phyloP scores from a whole-genome alignment of 805 yeast genomes.

The Teunomyces lycoperdinae region DNA sequence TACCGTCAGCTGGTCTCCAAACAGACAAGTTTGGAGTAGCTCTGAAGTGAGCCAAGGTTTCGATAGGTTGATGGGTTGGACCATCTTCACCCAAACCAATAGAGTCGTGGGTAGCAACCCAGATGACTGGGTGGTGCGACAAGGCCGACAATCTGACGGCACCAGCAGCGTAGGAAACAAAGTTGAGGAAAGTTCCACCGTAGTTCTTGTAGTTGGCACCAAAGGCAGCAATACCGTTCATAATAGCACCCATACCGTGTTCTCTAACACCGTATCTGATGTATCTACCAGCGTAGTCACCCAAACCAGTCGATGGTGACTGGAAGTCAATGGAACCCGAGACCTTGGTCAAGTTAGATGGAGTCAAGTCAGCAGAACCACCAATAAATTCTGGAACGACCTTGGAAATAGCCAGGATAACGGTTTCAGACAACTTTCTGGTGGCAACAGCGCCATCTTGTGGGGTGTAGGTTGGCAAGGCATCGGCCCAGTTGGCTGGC shows the following conservation, averaged over 20 bases:
- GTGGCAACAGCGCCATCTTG: conserved; percentile 84
- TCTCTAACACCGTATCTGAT: conserved; percentile 98
- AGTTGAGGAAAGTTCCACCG: conserved; percentile 98
- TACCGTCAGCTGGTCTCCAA: conserved; percentile 95
- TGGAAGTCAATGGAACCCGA: conserved; percentile 86
- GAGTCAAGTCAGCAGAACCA: conserved; percentile 98
- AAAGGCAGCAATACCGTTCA: conserved; percentile 94
- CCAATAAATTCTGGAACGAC: conserved; percentile 86
- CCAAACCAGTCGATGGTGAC: conserved; percentile 74
- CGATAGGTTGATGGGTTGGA: conserved; percentile 92
- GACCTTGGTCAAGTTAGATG: conserved; percentile 93
- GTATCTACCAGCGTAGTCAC: conserved; percentile 89
- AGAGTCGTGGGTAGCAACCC: conserved; percentile 90
- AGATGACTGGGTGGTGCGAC: conserved; percentile 77
- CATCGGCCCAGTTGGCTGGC: conserved; percentile 77
- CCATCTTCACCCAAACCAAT: conserved; percentile 93
- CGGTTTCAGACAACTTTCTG: conserved; percentile 88
- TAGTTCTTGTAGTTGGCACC: conserved; percentile 83
- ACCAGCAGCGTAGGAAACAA: conserved; percentile 80
- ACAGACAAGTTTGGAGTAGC: conserved; percentile 79
- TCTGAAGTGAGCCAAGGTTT: conserved; percentile 82
- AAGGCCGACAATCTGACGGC: conserved; percentile 83
- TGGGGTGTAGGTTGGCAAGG: conserved; percentile 77
- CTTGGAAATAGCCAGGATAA: conserved; percentile 58
- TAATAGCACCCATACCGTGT: conserved; percentile 98